Percentiles rank a stretch among this genome's conserved stretches.
These are phyloP conservation scores for Juncus effusus DNA, from an alignment of 176 grass and related monocot genomes.

Conservation along the genomic window DNA sequence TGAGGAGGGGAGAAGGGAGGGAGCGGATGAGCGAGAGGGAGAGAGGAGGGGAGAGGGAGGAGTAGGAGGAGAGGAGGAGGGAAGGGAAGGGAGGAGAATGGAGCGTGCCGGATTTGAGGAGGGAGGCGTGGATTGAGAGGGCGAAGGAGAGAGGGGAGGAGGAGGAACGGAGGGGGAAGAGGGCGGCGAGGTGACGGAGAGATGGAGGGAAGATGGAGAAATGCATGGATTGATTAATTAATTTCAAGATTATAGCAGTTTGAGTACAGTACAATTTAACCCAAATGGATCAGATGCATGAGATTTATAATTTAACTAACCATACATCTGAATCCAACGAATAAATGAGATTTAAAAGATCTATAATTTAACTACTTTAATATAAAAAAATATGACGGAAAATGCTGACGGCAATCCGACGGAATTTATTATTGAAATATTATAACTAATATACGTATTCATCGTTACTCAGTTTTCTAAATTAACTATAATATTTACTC, in stretches of 20 bases:
- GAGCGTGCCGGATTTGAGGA: slow-evolving; percentile 48
- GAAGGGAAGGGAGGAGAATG: slow-evolving; percentile 9
- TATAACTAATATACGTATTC: too few relatives aligned
- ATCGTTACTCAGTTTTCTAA: too few relatives aligned
- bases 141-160: slow-evolving; percentile 18
- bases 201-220: not conserved
- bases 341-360: too few relatives aligned
- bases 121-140: slow-evolving; percentile 38
- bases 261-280: not conserved
- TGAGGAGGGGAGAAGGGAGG: slow-evolving; percentile 40
- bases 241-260: not conserved
- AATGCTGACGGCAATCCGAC: too few relatives aligned
- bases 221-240: too few relatives aligned
- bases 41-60: slow-evolving; percentile 38
- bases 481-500: too few relatives aligned
- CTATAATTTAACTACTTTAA: too few relatives aligned
- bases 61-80: slow-evolving; percentile 54
- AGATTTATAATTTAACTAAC: too few relatives aligned
- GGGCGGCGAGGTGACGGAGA: slow-evolving; percentile 19
- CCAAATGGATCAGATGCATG: not conserved
- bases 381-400: too few relatives aligned
- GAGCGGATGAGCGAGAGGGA: slow-evolving; percentile 42
- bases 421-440: too few relatives aligned
- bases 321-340: too few relatives aligned
- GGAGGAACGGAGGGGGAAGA: slow-evolving; percentile 37